Conservation (phyloP, 1,139 yeast genomes). For the Saccharomycopsis hybrid region DNA sequence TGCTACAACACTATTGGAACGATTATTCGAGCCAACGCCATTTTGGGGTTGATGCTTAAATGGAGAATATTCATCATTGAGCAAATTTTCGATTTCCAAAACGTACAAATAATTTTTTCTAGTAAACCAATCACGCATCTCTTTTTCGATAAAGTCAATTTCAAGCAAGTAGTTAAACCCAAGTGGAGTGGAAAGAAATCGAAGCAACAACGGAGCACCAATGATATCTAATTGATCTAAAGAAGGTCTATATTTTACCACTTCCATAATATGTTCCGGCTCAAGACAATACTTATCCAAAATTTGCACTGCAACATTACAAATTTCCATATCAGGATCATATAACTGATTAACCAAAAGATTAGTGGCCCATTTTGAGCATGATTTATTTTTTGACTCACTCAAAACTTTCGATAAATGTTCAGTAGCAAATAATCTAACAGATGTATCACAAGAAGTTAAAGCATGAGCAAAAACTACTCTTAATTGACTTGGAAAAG, state of each 20-base stretch:
- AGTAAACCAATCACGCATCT: conserved; percentile 57
- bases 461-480: conserved; percentile 61
- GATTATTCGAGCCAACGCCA: conserved; percentile 3
- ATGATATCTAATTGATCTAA: conserved; percentile 37
- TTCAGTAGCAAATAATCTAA: conserved; percentile 53
- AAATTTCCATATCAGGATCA: conserved; percentile 55
- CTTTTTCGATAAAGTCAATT: conserved; percentile 47
- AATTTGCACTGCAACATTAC: conserved; percentile 47
- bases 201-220: conserved; percentile 44
- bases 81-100: conserved; percentile 38
- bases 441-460: conserved; percentile 44
- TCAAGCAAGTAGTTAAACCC: conserved; percentile 51
- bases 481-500: conserved; percentile 60
- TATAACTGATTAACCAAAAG: conserved; percentile 64
- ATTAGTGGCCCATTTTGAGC: conserved; percentile 23
- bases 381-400: conserved; percentile 20
- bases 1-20: conserved; percentile 10
- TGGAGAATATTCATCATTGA: conserved; percentile 23
- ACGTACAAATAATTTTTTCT: conserved; percentile 48
- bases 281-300: conserved; percentile 42
- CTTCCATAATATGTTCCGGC: conserved; percentile 36
- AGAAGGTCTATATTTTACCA: conserved; percentile 41
- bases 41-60: conserved; percentile 5
- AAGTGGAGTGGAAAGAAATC: conserved; percentile 46
- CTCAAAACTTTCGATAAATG: conserved; percentile 40